Evolutionary conservation across 768 basidiomycete species (phyloP).

Genomic region (Pleurotus cornucopiae): DNA sequence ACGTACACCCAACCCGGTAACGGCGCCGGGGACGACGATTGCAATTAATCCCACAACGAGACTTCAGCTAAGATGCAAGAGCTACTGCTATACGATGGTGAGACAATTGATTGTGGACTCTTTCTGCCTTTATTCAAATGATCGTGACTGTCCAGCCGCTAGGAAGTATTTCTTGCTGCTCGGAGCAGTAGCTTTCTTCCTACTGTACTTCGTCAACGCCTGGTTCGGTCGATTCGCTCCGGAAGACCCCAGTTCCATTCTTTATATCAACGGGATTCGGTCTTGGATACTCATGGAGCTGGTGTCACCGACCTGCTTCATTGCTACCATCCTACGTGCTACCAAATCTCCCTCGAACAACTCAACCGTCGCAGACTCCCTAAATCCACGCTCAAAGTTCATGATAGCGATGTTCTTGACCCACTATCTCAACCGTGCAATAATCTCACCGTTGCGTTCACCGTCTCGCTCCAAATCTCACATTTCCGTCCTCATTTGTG

Average conservation of each 20-base stretch:
- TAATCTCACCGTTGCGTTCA: constrained; percentile 76
- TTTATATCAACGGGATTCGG: constrained; percentile 19
- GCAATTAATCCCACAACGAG: too few species aligned
- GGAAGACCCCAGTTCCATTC: constrained; percentile 16
- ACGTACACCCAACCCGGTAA: too few species aligned
- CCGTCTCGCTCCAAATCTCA: constrained; percentile 78
- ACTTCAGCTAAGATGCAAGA: too few species aligned
- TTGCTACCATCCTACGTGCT: constrained; percentile 42
- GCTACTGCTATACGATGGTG: too few species aligned
- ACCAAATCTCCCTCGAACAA: constrained; percentile 36
- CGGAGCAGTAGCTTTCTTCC: constrained; percentile 30
- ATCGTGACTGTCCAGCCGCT: not conserved
- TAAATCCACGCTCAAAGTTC: constrained; percentile 38
- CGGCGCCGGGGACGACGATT: too few species aligned
- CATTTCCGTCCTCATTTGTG: constrained; percentile 54
- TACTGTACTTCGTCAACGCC: constrained; percentile 56
- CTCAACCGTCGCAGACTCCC: constrained; percentile 23
- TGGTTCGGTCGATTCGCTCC: constrained; percentile 79
- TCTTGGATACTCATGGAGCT: constrained; percentile 83
- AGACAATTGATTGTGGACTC: too few species aligned
- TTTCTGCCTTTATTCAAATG: too few species aligned
- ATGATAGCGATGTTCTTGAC: constrained; percentile 56
- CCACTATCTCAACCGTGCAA: constrained; percentile 83
- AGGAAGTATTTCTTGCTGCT: constrained; percentile 44
- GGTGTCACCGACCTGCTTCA: constrained; percentile 52